Base-by-base conservation (phyloP, 139 green algal genomes). In the Gonium pectorale region DNA sequence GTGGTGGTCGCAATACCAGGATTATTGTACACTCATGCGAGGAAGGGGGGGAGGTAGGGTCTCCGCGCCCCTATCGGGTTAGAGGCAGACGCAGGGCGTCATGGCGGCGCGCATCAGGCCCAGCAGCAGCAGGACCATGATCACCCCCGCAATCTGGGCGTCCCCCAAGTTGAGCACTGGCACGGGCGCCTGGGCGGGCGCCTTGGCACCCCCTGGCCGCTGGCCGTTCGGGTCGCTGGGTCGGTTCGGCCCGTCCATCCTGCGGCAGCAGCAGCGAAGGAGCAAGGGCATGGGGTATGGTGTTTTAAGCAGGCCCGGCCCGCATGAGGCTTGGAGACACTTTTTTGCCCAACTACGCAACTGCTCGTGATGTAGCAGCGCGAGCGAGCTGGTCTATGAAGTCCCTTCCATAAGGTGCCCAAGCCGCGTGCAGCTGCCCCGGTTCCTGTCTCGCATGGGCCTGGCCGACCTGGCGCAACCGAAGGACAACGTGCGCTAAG, bases 61-160 rank as follows among this genome's bases (percentile, higher is more conserved):
- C 13, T 56, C 49, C 17, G 49, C 49, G 13, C 13, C 13, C 13
- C 49, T 56, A 13, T 26, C 56, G 22, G 41, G 17, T 29, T 77
- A 67, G 0, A 22, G 40, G 74, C 74, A 82, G 22, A 59, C 15
- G 56, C 74, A 82, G 8, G 74, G 59, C n/a, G 74, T 62, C 74
- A 82, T 69, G 5, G 35, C 40, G 1, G 74, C 74, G 13, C 74
- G 38, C 59, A 82, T 70, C 27, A 82, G 74, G 13, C 56, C 56
- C 38, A 82, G 40, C 13, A 82, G 40, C 4, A 82, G 74, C 38
- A 82, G 37, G 5, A 82, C 38, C 24, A 67, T 54, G 21, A 82
- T 82, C 35, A 82, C 26, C 11, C 15, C 38, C 27, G 59, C 35
- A 7, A 67, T 24, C 2, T 40, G 49, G 5, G 33, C 33, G 33